These are phyloP conservation scores for Salicornia ramosissima DNA, from an alignment of 148 eudicot species.

Conservation along the genomic window DNA sequence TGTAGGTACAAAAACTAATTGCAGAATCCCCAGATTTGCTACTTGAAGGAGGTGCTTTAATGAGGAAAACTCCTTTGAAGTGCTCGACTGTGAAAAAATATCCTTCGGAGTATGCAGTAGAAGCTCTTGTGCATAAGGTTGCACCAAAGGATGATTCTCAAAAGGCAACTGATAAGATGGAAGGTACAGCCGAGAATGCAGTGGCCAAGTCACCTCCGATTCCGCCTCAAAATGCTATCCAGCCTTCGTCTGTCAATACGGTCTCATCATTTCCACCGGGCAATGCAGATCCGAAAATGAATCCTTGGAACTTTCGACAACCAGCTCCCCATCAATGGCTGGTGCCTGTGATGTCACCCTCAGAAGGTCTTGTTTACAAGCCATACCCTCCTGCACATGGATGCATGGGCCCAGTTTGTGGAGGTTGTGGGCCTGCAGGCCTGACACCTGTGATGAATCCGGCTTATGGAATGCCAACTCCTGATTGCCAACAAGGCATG, in stretches of 20 bases:
- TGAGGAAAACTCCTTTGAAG: constrained; percentile 42
- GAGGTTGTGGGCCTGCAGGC: constrained; percentile 42
- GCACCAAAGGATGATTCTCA: constrained; percentile 40
- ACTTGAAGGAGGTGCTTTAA: constrained; percentile 42
- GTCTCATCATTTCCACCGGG: constrained; percentile 22
- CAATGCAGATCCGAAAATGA: constrained; percentile 35
- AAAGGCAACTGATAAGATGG: constrained; percentile 36
- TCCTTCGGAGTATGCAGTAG: constrained; percentile 39
- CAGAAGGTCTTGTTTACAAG: constrained; percentile 92
- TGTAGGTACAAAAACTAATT: constrained; percentile 81
- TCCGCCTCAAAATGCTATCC: constrained; percentile 39
- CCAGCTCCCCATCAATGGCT: constrained; percentile 81
- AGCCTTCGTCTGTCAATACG: constrained; percentile 29
- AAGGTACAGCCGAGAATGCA: constrained; percentile 59
- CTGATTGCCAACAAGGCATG: constrained; percentile 43
- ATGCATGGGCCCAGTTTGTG: constrained; percentile 34
- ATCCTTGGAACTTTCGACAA: constrained; percentile 49
- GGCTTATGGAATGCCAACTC: constrained; percentile 36
- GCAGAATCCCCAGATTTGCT: constrained; percentile 75
- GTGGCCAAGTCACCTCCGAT: constrained; percentile 37
- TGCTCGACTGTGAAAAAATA: constrained; percentile 38
- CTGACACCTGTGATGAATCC: constrained; percentile 39
- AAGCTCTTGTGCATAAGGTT: constrained; percentile 27
- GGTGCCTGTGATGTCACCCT: constrained; percentile 84
- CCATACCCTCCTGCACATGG: constrained; percentile 74